Evolutionary conservation across 345 rosid genomes (phyloP).

Genomic region (Lumnitzera littorea): DNA sequence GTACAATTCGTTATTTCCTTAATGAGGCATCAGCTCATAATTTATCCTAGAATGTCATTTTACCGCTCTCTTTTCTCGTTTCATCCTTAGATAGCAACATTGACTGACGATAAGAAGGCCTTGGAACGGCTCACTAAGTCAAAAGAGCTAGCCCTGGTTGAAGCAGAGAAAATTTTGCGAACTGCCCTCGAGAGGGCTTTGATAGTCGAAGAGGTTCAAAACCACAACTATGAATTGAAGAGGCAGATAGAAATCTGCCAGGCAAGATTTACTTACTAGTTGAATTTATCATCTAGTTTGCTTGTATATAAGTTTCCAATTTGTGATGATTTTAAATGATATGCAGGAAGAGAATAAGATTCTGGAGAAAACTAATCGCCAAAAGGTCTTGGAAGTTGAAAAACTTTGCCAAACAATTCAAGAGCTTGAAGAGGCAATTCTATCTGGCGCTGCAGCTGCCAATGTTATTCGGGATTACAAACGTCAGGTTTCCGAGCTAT

Average conservation of each 20-base stretch:
- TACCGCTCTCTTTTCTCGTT: too few relatives aligned
- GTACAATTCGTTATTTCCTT: not conserved
- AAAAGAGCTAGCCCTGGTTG: slow-evolving; percentile 74
- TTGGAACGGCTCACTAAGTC: slow-evolving; percentile 83
- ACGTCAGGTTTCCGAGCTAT: slow-evolving; percentile 67
- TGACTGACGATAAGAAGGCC: slow-evolving; percentile 85
- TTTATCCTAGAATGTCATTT: too few relatives aligned
- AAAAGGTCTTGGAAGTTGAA: slow-evolving; percentile 79
- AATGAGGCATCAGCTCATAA: not conserved
- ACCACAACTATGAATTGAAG: slow-evolving; percentile 77
- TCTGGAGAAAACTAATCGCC: slow-evolving; percentile 91
- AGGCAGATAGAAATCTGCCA: slow-evolving; percentile 86
- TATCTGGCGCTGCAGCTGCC: slow-evolving; percentile 79
- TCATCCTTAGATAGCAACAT: slow-evolving; percentile 39
- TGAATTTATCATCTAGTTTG: too few relatives aligned
- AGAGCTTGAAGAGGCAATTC: slow-evolving; percentile 80
- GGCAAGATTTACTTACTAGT: slow-evolving; percentile 18
- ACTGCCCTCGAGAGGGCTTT: slow-evolving; percentile 93
- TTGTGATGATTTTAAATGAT: not conserved
- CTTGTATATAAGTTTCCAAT: not conserved
- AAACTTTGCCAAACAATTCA: slow-evolving; percentile 76
- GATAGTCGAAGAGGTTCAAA: slow-evolving; percentile 91
- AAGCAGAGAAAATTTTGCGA: slow-evolving; percentile 76
- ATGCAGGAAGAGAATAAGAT: slow-evolving; percentile 81
- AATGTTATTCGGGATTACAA: slow-evolving; percentile 65